Evolutionary conservation across 2,329 filamentous ascomycete genomes (phyloP), one percentile per base, ranked within the genome.

Genomic region (Aureobasidium sp.): DNA sequence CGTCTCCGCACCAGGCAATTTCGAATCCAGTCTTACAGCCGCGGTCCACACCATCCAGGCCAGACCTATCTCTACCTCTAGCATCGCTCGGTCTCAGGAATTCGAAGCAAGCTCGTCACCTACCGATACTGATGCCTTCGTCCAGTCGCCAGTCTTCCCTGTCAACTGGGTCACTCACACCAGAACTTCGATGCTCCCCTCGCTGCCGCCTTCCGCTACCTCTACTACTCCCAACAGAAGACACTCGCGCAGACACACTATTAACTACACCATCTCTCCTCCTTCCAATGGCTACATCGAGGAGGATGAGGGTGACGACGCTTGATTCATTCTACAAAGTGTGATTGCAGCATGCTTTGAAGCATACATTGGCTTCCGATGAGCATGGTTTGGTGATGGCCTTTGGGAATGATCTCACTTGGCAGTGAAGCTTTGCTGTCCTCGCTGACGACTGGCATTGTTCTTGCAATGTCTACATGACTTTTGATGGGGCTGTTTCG

Each of bases 251-350:
- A 53, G 29, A 36, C 4, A 36, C 50, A 55, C 27, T 9, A 23
- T 27, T 25, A 9, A 58, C 38, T 58, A 58, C 54, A 58, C 54
- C 54, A 55, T 23, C 36, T 43, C 38, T 18, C 54, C 54, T 16
- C 5, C 9, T 25, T 27, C 27, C 27, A 18, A 25, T 23, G 38
- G 8, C 2, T 31, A 31, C 38, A 42, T 25, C 13, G 38, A 58
- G 16, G 54, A 56, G 4, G 25, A 43, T 5, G 36, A 29, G 29
- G 38, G 23, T 29, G 23, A 29, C 25, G 25, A 43, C 16, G 36
- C 20, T 58, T 58, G 25, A 58, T 23, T n/a, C 4, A 7, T 8
- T 23, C 23, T 2, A n/a, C 6, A 20, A 10, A 43, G 15, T 9
- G 18, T 16, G 11, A 20, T 31, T 9, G 25, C 25, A 29, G 38